Percentiles rank a stretch among this genome's conserved stretches.
Conservation (phyloP, 345 rosid genomes). For the Nephelium lappaceum region DNA sequence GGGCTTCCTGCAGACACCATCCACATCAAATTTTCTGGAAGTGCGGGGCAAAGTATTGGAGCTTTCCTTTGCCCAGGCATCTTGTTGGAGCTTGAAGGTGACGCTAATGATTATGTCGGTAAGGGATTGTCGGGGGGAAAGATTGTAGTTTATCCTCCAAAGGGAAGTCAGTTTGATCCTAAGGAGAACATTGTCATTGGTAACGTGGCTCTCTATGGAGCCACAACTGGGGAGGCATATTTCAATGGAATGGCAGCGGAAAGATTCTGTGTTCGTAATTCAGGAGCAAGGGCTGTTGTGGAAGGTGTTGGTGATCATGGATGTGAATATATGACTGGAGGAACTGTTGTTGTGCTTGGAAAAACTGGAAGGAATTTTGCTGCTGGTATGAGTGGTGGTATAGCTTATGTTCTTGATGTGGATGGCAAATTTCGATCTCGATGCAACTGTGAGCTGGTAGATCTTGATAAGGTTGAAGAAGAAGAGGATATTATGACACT, state of each 20-base stretch:
- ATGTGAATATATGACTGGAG: conserved; percentile 99
- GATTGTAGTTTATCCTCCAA: conserved; percentile 91
- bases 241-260: conserved; percentile 99
- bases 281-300: conserved; percentile 97
- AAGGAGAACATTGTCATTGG: conserved; percentile 96
- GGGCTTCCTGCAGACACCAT: conserved; percentile 91
- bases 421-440: conserved; percentile 81
- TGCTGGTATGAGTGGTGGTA: conserved; percentile 99
- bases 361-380: conserved; percentile 99
- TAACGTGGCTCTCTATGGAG: conserved; percentile 97
- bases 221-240: conserved; percentile 89
- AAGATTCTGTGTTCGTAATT: conserved; percentile 97
- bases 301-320: conserved; percentile 99
- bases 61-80: conserved; percentile 96
- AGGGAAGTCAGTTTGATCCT: conserved; percentile 86
- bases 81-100: conserved; percentile 92
- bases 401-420: conserved; percentile 87
- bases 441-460: conserved; percentile 89
- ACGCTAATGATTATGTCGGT: conserved; percentile 95
- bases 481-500: conserved; percentile 87
- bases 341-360: conserved; percentile 93
- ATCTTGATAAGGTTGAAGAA: conserved; percentile 93
- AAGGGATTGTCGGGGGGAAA: conserved; percentile 99
- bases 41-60: conserved; percentile 99
- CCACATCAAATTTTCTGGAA: conserved; percentile 84